phyloP scores from a whole-genome alignment of 306 rosid species.

The Vicia sativa region DNA sequence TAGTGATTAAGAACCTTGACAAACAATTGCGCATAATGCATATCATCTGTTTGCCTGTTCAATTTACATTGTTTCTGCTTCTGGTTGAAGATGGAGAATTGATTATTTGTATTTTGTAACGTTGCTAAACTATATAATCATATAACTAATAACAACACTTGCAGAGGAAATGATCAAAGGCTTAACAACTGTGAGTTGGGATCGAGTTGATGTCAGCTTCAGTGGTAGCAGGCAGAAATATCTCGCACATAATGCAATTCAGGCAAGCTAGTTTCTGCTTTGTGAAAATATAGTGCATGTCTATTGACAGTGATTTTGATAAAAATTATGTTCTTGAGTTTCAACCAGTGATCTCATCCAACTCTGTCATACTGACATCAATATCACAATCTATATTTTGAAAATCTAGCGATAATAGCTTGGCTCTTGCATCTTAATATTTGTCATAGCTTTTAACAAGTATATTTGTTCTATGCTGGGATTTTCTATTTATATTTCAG shows the following conservation, averaged over 20 bases:
- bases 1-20: constrained; percentile 29
- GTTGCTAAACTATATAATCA: constrained; percentile 26
- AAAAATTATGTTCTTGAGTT: background rate
- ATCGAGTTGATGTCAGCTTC: constrained; percentile 80
- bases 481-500: constrained; percentile 47
- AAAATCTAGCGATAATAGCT: background rate
- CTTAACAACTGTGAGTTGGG: constrained; percentile 79
- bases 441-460: constrained; percentile 3
- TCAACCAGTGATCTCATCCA: background rate
- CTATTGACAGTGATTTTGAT: background rate
- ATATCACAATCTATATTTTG: constrained; percentile 15
- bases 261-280: constrained; percentile 57
- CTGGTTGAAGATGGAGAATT: constrained; percentile 16
- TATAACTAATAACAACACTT: constrained; percentile 6
- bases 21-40: constrained; percentile 13
- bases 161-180: constrained; percentile 81
- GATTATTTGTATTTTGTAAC: constrained; percentile 15
- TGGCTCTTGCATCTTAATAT: background rate
- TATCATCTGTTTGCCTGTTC: background rate
- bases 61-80: constrained; percentile 30
- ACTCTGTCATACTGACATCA: background rate
- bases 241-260: constrained; percentile 80
- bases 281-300: background rate
- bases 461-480: background rate
- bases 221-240: constrained; percentile 61